Conservation (phyloP, 2,329 filamentous ascomycete species). For the Lecanicillium sp. region DNA sequence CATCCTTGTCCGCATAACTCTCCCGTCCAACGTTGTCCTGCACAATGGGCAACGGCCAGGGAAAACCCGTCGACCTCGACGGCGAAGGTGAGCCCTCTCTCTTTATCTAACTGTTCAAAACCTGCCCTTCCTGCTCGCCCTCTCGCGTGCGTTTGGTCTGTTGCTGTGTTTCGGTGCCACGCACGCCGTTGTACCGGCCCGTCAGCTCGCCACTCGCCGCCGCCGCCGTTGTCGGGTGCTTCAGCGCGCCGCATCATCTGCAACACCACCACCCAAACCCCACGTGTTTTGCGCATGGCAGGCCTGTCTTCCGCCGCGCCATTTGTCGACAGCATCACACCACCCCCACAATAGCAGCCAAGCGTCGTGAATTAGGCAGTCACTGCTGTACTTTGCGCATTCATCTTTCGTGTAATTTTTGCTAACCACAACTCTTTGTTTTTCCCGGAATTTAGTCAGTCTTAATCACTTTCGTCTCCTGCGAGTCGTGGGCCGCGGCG, state of each 20-base stretch:
- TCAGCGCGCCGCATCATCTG: no score
- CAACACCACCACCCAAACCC: slow-evolving; percentile 7
- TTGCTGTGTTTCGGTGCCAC: background rate
- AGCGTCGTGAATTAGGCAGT: background rate
- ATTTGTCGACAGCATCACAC: background rate
- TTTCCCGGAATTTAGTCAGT: slow-evolving; percentile 54
- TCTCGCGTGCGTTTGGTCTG: slow-evolving; percentile 7
- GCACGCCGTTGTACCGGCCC: slow-evolving; percentile 1
- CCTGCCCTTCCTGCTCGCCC: no score
- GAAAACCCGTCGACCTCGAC: slow-evolving; percentile 85
- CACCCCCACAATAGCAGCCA: no score
- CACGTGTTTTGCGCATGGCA: slow-evolving; percentile 17
- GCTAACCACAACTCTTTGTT: background rate
- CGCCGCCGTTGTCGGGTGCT: slow-evolving; percentile 6
- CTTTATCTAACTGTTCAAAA: no score
- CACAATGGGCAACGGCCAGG: slow-evolving; percentile 86
- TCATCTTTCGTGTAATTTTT: no score
- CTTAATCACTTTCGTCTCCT: slow-evolving; percentile 95
- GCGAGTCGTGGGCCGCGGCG: slow-evolving; percentile 92
- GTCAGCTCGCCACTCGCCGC: slow-evolving; percentile 12
- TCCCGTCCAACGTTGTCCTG: slow-evolving; percentile 1
- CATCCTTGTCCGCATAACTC: background rate
- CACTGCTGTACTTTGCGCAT: background rate
- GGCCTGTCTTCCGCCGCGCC: background rate
- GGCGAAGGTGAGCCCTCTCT: slow-evolving; percentile 76